Evolutionary conservation across 2,329 filamentous ascomycete genomes (phyloP), one percentile per base, ranked within the genome.

Genomic region (Verticillium dahliae): DNA sequence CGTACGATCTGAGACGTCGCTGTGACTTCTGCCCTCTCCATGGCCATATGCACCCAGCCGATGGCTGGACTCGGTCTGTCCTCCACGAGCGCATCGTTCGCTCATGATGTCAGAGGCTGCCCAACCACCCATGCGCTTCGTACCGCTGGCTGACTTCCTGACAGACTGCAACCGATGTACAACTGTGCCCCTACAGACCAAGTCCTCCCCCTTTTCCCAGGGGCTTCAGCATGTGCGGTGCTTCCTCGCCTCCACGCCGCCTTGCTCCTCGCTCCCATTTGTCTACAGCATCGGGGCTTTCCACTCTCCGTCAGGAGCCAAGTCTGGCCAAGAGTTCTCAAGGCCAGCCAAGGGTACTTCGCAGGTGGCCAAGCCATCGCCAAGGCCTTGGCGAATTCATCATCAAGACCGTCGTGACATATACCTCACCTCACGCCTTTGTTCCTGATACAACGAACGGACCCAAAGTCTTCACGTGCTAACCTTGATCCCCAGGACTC

Each of bases 41-140:
- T 31, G 13, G 33, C n/a, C 55, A 22, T 18, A 50, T 18, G n/a
- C 9, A 18, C n/a, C 41, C 11, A 37, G 6, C 35, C 11, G 11
- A 37, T 50, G 22, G n/a, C 41, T 18, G 10, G 11, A 11, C n/a
- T 27, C n/a, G 41, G 41, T 50, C n/a, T 22, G n/a, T n/a, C 41
- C 9, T 50, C 2, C 41, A 10, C 41, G n/a, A 22, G 41, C 41
- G 6, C 55, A 13, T 31, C 55, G 14, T 37, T 37, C 33, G 57
- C 18, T 22, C 14, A 37, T 58, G 57, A 58, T 58, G 57, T 58
- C 57, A 58, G 57, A 41, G 18, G 57, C 37, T 41, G n/a, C 41
- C n/a, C n/a, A 50, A n/a, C n/a, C 41, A 18, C 18, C 18, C 18
- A 2, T 22, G 18, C 18, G 18, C 18, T 22, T 22, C 18, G 18